Base-by-base conservation (phyloP, 163 green algal genomes). In the Trebouxia gelatinosa region DNA sequence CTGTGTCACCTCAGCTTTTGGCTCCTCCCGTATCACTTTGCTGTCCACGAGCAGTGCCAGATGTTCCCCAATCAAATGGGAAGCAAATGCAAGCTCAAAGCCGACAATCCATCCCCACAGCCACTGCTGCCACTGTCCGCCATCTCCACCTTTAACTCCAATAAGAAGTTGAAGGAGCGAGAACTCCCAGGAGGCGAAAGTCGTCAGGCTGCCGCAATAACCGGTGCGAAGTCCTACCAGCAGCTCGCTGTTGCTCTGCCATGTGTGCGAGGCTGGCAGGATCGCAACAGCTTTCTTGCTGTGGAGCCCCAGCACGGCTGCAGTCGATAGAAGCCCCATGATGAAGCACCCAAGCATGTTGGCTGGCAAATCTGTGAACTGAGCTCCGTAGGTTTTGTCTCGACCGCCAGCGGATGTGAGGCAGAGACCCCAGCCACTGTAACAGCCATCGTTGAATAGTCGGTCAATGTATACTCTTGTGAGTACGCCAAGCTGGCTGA, bases 181-280 rank as follows among this genome's bases (percentile, higher is more conserved):
- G 31, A 89, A 29, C 48, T 89, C 78, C 93, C 93, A 97, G 68
- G 84, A 89, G 17, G 92, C 88, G 79, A 96, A 97, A 1, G 93
- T 97, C 5, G 93, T 97, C 13, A 97, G 80, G 2, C 87, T 94
- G 35, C 93, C 93, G 62, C 93, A 97, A 37, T 89, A 94, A 21
- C 68, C 90, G 0, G 87, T 91, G 48, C 85, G 85, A 29, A 93
- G 54, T 37, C 88, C 89, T 0, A 91, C 83, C 35, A 88, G 87
- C 43, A 93, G 78, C 43, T 82, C 81, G n/a, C 82, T 54, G 34
- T 84, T 78, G 6, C 51, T 23, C 79, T 85, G 80, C 31, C 59
- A 76, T 16, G 21, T 0, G 59, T 75, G 71, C 5, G 16, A 29
- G 4, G 34, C 32, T 29, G 46, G 57, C 1, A 85, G 58, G 9